A percentile compares a stretch with the other conserved stretches of the same genome.
Evolutionary conservation across 2,329 filamentous ascomycete species (phyloP).

Genomic region (Penicillium sp.): DNA sequence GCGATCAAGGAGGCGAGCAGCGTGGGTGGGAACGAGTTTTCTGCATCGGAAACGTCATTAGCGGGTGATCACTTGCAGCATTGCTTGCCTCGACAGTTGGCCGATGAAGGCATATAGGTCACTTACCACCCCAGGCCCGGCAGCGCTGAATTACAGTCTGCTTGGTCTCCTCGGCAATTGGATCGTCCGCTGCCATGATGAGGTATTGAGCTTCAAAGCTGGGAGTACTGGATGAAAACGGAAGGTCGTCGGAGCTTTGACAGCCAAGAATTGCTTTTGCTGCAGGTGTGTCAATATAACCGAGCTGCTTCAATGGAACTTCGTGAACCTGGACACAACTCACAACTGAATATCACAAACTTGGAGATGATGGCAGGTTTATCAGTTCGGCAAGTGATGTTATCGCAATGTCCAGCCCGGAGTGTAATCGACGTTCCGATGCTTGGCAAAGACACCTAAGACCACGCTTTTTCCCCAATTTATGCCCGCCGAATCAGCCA

Average conservation of each 20-base stretch:
- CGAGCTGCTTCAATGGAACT: neutral
- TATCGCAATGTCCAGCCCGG: conserved; percentile 4
- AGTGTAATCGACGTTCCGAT: conserved; percentile 15
- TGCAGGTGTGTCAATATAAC: conserved; percentile 1
- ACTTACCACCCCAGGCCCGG: conserved; percentile 45
- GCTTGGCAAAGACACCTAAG: conserved; percentile 28
- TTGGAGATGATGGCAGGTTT: neutral
- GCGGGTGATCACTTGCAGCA: neutral
- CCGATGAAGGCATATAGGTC: neutral
- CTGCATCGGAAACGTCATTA: conserved; percentile 38
- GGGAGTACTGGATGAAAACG: neutral
- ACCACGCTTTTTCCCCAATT: conserved; percentile 19
- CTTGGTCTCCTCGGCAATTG: conserved; percentile 36
- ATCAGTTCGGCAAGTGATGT: neutral
- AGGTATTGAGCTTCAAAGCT: neutral
- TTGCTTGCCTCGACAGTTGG: neutral
- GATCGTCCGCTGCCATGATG: conserved; percentile 31
- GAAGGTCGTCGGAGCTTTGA: neutral
- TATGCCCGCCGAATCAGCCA: conserved; percentile 9
- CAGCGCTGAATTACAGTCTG: conserved; percentile 39
- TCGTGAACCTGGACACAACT: neutral
- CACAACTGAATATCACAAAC: neutral
- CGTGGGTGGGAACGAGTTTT: conserved; percentile 63
- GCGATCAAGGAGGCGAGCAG: conserved; percentile 65
- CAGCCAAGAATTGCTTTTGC: neutral